Base-by-base conservation (phyloP, 768 basidiomycete species). In the Gautieria morchelliformis region DNA sequence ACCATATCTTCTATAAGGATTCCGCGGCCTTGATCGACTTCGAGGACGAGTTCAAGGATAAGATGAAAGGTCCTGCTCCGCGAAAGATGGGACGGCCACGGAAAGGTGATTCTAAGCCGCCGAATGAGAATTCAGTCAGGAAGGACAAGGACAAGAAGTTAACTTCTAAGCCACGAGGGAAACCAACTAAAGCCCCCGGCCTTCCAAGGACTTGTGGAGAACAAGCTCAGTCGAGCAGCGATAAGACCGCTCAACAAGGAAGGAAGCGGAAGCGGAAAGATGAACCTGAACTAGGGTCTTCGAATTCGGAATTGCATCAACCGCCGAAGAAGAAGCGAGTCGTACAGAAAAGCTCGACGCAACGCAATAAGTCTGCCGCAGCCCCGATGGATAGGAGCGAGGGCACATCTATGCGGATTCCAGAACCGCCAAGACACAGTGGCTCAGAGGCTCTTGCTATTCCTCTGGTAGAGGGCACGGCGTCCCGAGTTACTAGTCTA, bases 1-100 rank as follows among this genome's bases (percentile, higher is more conserved):
- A 72, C 3, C 68, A 67, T 3, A 64, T 73, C n/a, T 91, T 90
- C 66, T 92, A 83, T 62, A 62, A 73, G 12, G 70, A 74, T 51
- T 67, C 72, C 14, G 65, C 58, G 6, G 73, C 69, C 11, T 69
- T 87, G 33, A 59, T 67, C 44, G 64, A 63, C 17, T 80, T 60
- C 44, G 56, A 55, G 62, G 61, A 33, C 40, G 61, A 48, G 55
- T 68, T 66, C 33, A 60, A 58, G 45, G 48, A 50, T 40, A 68
- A 65, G 52, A 53, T 46, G 2, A 58, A 45, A 54, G 59, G 17
- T 37, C 19, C 5, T 22, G 71, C 81, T 37, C 79, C 86, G 42
- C 72, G 75, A 56, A 87, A 80, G 62, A 37, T 48, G 10, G 58
- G 51, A 20, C 19, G 58, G 30, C 50, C 39, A 7, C 41, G 39